Evolutionary conservation across 2,329 filamentous ascomycete species (phyloP).

Genomic region (Talaromyces sp.): DNA sequence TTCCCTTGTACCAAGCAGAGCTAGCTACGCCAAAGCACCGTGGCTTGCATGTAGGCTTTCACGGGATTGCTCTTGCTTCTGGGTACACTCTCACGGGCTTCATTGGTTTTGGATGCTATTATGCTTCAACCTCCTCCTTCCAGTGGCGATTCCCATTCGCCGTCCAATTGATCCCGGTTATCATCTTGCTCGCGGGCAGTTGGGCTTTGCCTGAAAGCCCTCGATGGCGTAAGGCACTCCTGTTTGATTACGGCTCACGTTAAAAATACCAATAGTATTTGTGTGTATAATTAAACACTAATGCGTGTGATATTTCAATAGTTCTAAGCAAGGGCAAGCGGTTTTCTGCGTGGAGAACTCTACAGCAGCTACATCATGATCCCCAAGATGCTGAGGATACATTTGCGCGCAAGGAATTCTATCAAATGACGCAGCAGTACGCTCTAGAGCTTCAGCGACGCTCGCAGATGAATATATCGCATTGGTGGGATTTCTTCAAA

Average conservation of each 20-base stretch:
- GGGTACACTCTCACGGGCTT: background rate
- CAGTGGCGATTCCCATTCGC: conserved; percentile 4
- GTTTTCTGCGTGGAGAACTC: background rate
- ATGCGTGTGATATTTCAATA: background rate
- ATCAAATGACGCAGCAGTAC: background rate
- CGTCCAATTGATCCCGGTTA: background rate
- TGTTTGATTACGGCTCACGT: background rate
- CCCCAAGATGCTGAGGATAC: background rate
- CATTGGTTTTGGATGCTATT: background rate
- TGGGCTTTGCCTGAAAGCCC: background rate
- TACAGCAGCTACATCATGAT: background rate
- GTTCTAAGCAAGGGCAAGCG: background rate
- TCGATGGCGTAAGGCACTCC: background rate
- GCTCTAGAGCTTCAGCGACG: background rate
- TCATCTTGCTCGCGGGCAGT: background rate
- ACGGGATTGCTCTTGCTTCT: background rate
- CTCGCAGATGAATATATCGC: background rate
- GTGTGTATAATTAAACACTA: background rate
- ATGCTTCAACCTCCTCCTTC: background rate
- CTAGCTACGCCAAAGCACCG: background rate
- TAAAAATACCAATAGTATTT: background rate
- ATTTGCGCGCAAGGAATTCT: background rate
- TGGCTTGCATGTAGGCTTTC: background rate
- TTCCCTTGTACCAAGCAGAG: background rate
- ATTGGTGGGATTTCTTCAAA: background rate